A percentile compares a stretch with the other conserved stretches of the same genome.
These are phyloP conservation scores for Candida namnaoensis DNA, from an alignment of 805 yeast species.

Conservation along the genomic window DNA sequence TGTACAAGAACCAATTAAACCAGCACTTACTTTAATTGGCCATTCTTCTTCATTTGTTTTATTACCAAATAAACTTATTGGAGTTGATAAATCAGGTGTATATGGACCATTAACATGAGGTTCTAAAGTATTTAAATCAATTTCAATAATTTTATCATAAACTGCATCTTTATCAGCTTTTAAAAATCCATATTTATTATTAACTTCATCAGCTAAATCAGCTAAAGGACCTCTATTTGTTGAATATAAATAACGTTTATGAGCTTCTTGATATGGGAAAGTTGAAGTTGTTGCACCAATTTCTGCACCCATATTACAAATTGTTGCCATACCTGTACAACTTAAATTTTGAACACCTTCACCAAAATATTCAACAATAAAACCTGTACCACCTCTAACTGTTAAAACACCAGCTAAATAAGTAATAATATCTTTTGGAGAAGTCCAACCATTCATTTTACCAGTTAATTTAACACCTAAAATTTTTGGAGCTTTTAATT, in stretches of 20 bases:
- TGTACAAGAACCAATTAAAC: conserved; percentile 97
- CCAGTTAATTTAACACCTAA: conserved; percentile 95
- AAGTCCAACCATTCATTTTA: conserved; percentile 86
- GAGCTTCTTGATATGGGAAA: conserved; percentile 92
- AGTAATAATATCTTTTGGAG: conserved; percentile 93
- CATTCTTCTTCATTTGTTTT: conserved; percentile 80
- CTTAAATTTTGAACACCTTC: conserved; percentile 88
- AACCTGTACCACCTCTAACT: conserved; percentile 98
- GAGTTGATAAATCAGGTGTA: conserved; percentile 97
- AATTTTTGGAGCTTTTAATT: conserved; percentile 93
- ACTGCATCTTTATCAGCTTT: conserved; percentile 89
- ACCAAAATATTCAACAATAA: conserved; percentile 93
- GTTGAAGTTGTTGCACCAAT: conserved; percentile 97
- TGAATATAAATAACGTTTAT: conserved; percentile 77
- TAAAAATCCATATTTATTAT: conserved; percentile 56
- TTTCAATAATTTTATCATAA: conserved; percentile 89
- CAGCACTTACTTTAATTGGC: conserved; percentile 91
- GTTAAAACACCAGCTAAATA: conserved; percentile 90
- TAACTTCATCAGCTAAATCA: conserved; percentile 59
- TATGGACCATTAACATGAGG: conserved; percentile 97
- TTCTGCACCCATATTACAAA: conserved; percentile 99
- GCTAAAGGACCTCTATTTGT: conserved; percentile 84
- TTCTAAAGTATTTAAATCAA: conserved; percentile 82
- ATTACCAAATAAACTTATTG: conserved; percentile 78
- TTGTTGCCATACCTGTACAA: conserved; percentile 98